Percentiles rank a stretch among this genome's conserved stretches.
Evolutionary conservation across 2,329 filamentous ascomycete species (phyloP).

Genomic region (Leptographium lundbergii): DNA sequence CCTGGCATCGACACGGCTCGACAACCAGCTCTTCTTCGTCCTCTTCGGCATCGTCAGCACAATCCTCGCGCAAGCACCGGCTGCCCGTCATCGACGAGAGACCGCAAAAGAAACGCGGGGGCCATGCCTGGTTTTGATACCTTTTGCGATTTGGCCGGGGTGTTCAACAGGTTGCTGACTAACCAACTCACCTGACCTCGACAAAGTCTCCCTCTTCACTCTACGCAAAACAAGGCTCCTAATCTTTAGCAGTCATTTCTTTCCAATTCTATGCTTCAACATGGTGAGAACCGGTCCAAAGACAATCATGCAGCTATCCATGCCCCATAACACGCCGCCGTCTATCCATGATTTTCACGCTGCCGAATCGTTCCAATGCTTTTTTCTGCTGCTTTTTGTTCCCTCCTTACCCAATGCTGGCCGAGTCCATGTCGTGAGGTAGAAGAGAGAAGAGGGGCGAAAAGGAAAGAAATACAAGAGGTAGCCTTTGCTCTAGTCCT

Average conservation of each 20-base stretch:
- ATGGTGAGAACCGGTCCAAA: not conserved
- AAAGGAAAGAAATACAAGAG: not conserved
- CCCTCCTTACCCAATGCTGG: not conserved
- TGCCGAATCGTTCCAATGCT: not conserved
- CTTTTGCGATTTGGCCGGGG: too few species aligned
- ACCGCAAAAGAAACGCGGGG: not conserved
- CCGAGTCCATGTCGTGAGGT: not conserved
- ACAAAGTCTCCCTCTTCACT: too few species aligned
- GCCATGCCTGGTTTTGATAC: not conserved
- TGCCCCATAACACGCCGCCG: not conserved
- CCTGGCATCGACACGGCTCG: too few species aligned
- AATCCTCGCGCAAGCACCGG: not conserved
- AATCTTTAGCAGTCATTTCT: not conserved
- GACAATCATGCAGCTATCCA: not conserved
- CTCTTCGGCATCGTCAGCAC: not conserved
- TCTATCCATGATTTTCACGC: not conserved
- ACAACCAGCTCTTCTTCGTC: not conserved
- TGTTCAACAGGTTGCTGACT: not conserved
- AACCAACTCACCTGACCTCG: not conserved
- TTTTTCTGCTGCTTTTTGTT: not conserved
- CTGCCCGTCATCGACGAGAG: not conserved
- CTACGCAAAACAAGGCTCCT: too few species aligned
- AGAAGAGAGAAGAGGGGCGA: not conserved
- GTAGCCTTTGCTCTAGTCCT: constrained; percentile 46
- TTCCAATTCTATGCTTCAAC: not conserved